Evolutionary conservation across 2,329 filamentous ascomycete species (phyloP).

Genomic region (Penicillium brevicompactum): DNA sequence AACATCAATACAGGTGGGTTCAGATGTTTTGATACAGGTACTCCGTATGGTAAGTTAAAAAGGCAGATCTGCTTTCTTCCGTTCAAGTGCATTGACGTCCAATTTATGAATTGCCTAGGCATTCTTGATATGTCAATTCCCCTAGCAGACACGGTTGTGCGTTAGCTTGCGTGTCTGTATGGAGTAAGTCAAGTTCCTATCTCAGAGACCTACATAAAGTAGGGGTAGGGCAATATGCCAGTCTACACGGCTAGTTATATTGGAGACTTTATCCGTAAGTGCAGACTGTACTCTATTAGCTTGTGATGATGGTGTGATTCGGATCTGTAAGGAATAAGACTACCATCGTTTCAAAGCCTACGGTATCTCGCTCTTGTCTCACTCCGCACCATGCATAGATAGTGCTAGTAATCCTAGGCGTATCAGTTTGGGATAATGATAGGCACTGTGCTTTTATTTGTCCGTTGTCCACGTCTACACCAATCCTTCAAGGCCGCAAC

Average conservation of each 20-base stretch:
- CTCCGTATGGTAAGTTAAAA: not conserved
- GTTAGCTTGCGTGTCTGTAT: not conserved
- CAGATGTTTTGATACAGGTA: not conserved
- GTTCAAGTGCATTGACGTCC: not conserved
- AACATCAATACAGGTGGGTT: conserved; percentile 15
- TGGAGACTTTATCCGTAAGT: not conserved
- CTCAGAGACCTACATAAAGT: too few relatives aligned
- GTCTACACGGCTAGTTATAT: not conserved
- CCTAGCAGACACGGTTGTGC: not conserved
- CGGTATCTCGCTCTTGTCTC: not conserved
- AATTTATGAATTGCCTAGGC: not conserved
- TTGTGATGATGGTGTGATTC: conserved; percentile 23
- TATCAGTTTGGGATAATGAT: not conserved
- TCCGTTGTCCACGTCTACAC: not conserved
- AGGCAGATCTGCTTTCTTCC: not conserved
- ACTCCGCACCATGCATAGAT: not conserved
- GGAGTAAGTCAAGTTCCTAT: not conserved
- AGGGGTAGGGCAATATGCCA: not conserved
- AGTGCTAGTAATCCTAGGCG: not conserved
- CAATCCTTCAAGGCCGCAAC: not conserved
- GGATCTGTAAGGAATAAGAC: conserved; percentile 8
- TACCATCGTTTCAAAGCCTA: not conserved
- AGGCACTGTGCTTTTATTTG: not conserved
- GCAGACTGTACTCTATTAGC: conserved; percentile 1
- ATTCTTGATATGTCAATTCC: not conserved